These are phyloP conservation scores for Aureobasidium leucospermi DNA, from an alignment of 2,329 filamentous ascomycete species.

Conservation along the genomic window DNA sequence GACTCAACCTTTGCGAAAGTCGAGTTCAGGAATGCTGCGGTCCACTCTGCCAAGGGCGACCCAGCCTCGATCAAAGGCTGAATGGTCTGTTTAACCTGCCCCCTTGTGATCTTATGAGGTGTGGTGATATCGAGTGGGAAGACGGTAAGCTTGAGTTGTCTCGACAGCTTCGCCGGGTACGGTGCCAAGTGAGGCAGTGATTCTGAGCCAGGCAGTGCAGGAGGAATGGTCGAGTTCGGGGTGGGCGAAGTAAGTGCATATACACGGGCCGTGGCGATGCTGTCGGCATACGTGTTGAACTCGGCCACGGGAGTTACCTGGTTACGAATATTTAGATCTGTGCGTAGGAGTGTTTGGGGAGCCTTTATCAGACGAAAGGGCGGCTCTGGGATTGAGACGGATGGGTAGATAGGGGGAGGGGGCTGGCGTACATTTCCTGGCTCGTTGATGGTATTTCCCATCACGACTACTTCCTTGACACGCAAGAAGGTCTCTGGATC, in stretches of 20 bases:
- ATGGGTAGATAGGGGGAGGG: constrained; percentile 22
- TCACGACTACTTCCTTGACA: constrained; percentile 85
- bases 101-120: constrained; percentile 34
- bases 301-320: constrained; percentile 71
- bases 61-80: constrained; percentile 22
- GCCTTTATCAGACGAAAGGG: constrained; percentile 34
- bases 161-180: constrained; percentile 36
- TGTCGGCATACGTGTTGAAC: constrained; percentile 91
- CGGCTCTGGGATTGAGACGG: constrained; percentile 22
- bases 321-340: constrained; percentile 24
- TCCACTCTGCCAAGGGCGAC: constrained; percentile 41
- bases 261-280: constrained; percentile 40
- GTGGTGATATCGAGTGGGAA: constrained; percentile 45
- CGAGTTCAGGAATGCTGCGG: constrained; percentile 35
- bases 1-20: constrained; percentile 41
- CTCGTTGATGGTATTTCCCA: constrained; percentile 79
- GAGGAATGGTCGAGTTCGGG: constrained; percentile 74
- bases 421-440: constrained; percentile 60
- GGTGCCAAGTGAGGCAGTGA: constrained; percentile 22
- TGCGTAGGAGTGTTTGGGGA: constrained; percentile 27
- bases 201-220: constrained; percentile 27
- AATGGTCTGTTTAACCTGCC: constrained; percentile 30
- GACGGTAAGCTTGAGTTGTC: constrained; percentile 37
- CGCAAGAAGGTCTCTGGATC: constrained; percentile 85
- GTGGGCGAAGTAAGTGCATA: constrained; percentile 45